Conservation (phyloP, 2,329 filamentous ascomycete species). For the Claviceps sp. region DNA sequence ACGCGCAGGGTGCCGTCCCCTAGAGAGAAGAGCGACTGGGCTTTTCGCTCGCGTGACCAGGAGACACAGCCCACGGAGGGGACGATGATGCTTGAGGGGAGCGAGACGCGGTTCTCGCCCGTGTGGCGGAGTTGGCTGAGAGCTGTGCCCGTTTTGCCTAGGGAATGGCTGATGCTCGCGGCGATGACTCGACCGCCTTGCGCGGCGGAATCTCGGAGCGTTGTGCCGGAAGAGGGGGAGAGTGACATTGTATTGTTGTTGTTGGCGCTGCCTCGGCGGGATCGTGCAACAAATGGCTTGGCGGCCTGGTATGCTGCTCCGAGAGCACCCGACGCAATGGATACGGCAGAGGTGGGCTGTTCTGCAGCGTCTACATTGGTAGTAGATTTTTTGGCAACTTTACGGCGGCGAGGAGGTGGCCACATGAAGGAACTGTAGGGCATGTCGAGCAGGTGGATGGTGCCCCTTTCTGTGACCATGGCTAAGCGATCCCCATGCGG, state of each 20-base stretch:
- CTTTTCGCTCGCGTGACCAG: constrained; percentile 50
- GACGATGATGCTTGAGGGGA: constrained; percentile 42
- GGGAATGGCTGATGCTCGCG: constrained; percentile 59
- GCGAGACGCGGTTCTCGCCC: constrained; percentile 59
- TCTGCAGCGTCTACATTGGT: constrained; percentile 31
- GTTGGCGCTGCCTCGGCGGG: constrained; percentile 35
- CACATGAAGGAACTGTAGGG: constrained; percentile 72
- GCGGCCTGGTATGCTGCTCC: constrained; percentile 58
- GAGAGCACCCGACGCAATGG: constrained; percentile 57
- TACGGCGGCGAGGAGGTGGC: constrained; percentile 56
- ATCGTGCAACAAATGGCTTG: constrained; percentile 42
- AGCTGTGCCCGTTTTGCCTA: constrained; percentile 57
- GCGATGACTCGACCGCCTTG: constrained; percentile 61
- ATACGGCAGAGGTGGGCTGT: constrained; percentile 41
- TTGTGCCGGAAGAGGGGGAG: constrained; percentile 23
- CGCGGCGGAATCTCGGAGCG: constrained; percentile 46
- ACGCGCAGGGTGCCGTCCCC: constrained; percentile 53
- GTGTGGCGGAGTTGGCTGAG: constrained; percentile 61
- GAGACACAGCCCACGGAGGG: constrained; percentile 47
- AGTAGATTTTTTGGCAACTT: constrained; percentile 28
- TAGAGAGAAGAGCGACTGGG: constrained; percentile 50
- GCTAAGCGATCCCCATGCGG: constrained; percentile 73
- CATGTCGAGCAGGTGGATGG: constrained; percentile 82
- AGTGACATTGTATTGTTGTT: constrained; percentile 4
- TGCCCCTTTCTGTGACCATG: constrained; percentile 88